Base-by-base conservation (phyloP, 139 green algal species). In the Chlamydomonas sp. region DNA sequence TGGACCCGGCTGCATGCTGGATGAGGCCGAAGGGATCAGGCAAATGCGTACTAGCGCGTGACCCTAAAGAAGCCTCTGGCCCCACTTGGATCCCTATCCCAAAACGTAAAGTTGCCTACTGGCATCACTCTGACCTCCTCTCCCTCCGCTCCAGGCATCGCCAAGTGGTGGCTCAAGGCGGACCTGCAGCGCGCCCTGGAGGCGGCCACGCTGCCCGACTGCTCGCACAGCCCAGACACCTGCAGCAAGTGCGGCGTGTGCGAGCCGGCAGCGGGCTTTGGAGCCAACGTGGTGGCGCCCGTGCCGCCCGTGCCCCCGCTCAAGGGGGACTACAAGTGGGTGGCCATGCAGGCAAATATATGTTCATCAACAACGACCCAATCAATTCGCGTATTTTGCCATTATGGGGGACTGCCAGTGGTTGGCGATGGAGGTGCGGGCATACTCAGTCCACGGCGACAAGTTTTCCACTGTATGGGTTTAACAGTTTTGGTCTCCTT, bases 211-310 rank as follows among this genome's bases (percentile, higher is more conserved):
- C 91, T 97, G 72, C 92, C 95, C 57, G 95, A 97, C 91, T 97
- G 95, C 92, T 94, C 91, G 1, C 95, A 97, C 89, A 91, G 78
- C 62, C 10, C 49, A 91, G 91, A 20, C 31, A 18, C 94, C 18
- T 97, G 95, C 91, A 92, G 86, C 86, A 89, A 97, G 83, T 97
- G 95, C 91, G 95, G 95, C 64, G 95, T 97, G 76, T 97, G 95
- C 90, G 95, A 93, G 15, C 95, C 96, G 67, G 80, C 16, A 2
- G 80, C 80, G 67, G 90, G 93, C 20, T 95, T 95, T 86, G 90
- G 90, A 0, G 15, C 82, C 7, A 96, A 95, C 71, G 89, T 97
- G 20, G 95, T 97, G 64, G 90, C 85, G 49, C 89, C 91, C 59
- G 80, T 91, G 67, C 95, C 94, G 16, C 91, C 91, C 12, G 81